These are phyloP conservation scores for Debaryomycetaceae sp. DNA, from an alignment of 1,139 yeast genomes.

Conservation along the genomic window DNA sequence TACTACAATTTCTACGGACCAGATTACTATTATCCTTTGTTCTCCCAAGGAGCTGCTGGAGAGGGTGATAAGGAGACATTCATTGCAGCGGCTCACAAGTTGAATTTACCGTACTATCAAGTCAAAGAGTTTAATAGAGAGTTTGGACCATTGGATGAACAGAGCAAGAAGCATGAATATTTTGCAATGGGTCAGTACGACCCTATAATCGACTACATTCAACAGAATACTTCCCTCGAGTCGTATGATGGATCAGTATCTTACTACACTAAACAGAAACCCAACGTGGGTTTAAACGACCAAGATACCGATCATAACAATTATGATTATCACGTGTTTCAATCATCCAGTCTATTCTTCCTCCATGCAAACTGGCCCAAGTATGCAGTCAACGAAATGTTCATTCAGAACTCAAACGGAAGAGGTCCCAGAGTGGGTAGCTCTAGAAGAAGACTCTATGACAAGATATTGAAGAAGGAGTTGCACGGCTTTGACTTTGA, in stretches of 20 bases:
- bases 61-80: conserved; percentile 66
- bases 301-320: conserved; percentile 20
- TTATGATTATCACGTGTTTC: conserved; percentile 28
- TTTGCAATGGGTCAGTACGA: conserved; percentile 41
- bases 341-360: conserved; percentile 27
- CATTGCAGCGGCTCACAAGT: conserved; percentile 55
- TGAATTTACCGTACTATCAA: conserved; percentile 50
- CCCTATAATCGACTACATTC: conserved; percentile 31
- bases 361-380: conserved; percentile 43
- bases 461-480: conserved; percentile 22
- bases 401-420: conserved; percentile 21
- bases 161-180: conserved; percentile 21
- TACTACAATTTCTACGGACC: conserved; percentile 59
- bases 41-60: conserved; percentile 59
- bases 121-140: conserved; percentile 41
- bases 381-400: conserved; percentile 21
- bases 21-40: conserved; percentile 47
- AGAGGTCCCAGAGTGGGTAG: conserved; percentile 23
- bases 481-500: conserved; percentile 29
- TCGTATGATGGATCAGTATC: conserved; percentile 1
- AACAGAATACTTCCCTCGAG: conserved; percentile 11
- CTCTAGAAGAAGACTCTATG: conserved; percentile 28
- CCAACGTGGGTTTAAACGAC: conserved; percentile 19
- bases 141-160: conserved; percentile 26
- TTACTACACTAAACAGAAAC: conserved; percentile 11